A percentile compares a stretch with the other conserved stretches of the same genome.
phyloP scores from a whole-genome alignment of 306 rosid genomes.

The Prunus campanulata region DNA sequence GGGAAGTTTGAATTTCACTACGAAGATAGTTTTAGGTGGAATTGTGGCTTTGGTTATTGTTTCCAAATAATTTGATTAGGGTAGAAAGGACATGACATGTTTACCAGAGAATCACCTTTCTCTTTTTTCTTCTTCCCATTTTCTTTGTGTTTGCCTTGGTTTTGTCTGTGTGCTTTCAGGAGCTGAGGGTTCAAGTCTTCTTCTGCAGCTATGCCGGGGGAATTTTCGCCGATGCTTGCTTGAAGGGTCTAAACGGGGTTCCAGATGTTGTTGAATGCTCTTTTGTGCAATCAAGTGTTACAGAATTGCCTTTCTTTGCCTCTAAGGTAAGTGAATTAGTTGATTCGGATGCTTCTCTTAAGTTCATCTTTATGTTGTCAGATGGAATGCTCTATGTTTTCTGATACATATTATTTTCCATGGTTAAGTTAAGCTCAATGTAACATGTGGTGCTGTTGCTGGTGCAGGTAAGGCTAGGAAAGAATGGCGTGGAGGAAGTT shows the following conservation, averaged over 20 bases:
- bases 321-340: slow-evolving; percentile 51
- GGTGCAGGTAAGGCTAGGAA: slow-evolving; percentile 76
- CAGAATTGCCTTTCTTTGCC: slow-evolving; percentile 88
- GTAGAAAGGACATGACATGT: too few species aligned
- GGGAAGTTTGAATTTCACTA: not conserved
- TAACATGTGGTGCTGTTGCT: slow-evolving; percentile 2
- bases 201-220: not conserved
- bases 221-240: not conserved
- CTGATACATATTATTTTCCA: not conserved
- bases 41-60: not conserved
- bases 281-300: slow-evolving; percentile 68
- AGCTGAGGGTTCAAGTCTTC: not conserved
- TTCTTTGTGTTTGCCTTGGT: too few species aligned
- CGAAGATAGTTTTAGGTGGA: not conserved
- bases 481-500: slow-evolving; percentile 76
- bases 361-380: not conserved
- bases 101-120: too few species aligned
- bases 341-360: not conserved
- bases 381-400: too few species aligned
- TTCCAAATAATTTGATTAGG: not conserved
- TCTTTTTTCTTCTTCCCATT: too few species aligned
- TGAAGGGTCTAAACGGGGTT: not conserved
- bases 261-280: slow-evolving; percentile 51
- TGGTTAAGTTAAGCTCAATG: not conserved
- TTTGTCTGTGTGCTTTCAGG: not conserved